These are phyloP conservation scores for Orbilia brochopaga DNA, from an alignment of 2,329 filamentous ascomycete genomes.

Conservation along the genomic window DNA sequence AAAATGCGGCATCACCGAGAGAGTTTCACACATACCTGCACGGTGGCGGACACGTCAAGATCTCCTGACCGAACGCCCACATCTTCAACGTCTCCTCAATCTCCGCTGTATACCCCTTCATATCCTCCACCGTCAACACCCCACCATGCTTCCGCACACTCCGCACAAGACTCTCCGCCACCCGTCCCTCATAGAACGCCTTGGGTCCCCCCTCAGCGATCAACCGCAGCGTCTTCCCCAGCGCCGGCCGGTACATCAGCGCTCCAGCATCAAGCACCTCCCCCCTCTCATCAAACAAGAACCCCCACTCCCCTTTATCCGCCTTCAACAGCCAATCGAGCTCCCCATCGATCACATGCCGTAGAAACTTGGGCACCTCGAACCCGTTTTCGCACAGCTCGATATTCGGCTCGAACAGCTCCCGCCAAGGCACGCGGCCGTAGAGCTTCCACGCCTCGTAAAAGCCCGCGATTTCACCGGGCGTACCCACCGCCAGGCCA, in stretches of 20 bases:
- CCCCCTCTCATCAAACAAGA: slow-evolving; percentile 51
- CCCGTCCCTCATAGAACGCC: slow-evolving; percentile 53
- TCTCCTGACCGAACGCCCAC: slow-evolving; percentile 51
- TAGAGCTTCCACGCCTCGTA: slow-evolving; percentile 52
- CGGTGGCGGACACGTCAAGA: slow-evolving; percentile 53
- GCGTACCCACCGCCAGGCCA: slow-evolving; percentile 53
- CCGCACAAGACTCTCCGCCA: slow-evolving; percentile 49
- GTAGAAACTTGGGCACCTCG: slow-evolving; percentile 47
- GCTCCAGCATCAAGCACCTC: slow-evolving; percentile 51
- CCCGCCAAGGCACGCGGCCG: slow-evolving; percentile 53
- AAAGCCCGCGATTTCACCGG: slow-evolving; percentile 54
- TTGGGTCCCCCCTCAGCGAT: slow-evolving; percentile 49
- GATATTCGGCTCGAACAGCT: slow-evolving; percentile 53
- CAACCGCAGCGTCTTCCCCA: slow-evolving; percentile 51
- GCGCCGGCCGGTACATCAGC: slow-evolving; percentile 51
- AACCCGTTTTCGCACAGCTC: slow-evolving; percentile 51
- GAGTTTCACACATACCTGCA: slow-evolving; percentile 55
- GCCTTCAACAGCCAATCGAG: slow-evolving; percentile 49
- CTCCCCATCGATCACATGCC: slow-evolving; percentile 34
- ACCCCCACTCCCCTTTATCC: slow-evolving; percentile 51
- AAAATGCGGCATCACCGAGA: too few relatives aligned
- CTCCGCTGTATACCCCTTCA: slow-evolving; percentile 51
- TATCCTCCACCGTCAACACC: slow-evolving; percentile 52
- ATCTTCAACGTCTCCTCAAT: slow-evolving; percentile 53
- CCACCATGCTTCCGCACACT: slow-evolving; percentile 51